phyloP scores from a whole-genome alignment of 2,329 filamentous ascomycete species.

The Epichloe aotearoae region DNA sequence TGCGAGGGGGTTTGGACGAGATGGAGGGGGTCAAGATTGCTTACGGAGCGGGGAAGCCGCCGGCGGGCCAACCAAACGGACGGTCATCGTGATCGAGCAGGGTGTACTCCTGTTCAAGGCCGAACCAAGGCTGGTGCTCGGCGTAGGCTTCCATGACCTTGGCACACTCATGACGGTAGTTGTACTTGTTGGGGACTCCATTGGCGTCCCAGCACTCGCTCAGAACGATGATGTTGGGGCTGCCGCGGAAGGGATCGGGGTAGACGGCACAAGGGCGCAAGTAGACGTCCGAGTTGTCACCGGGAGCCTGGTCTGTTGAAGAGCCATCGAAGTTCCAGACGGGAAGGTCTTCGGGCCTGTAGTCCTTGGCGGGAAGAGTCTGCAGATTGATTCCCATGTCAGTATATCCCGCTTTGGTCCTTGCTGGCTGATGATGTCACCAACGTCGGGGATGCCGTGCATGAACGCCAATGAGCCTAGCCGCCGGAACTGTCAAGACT shows the following conservation, averaged over 20 bases:
- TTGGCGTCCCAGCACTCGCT: conserved; percentile 90
- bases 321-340: conserved; percentile 57
- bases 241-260: conserved; percentile 81
- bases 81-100: conserved; percentile 64
- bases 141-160: conserved; percentile 83
- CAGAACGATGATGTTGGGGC: conserved; percentile 88
- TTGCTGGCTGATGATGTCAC: not conserved
- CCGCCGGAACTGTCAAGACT: no score
- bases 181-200: conserved; percentile 95
- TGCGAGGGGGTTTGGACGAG: no score
- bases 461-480: not conserved
- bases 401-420: not conserved
- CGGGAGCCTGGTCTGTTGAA: conserved; percentile 81
- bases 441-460: not conserved
- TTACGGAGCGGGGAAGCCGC: conserved; percentile 71
- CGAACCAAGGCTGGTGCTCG: conserved; percentile 85
- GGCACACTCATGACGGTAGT: conserved; percentile 84
- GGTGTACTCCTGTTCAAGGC: conserved; percentile 93
- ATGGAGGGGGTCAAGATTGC: conserved; percentile 1
- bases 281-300: conserved; percentile 96
- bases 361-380: conserved; percentile 38
- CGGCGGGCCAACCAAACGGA: conserved; percentile 61
- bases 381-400: conserved; percentile 11
- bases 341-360: conserved; percentile 38
- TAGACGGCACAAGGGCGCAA: conserved; percentile 80